Percentiles rank a stretch among this genome's conserved stretches.
Evolutionary conservation across 768 basidiomycete species (phyloP).

Genomic region (Gloeopeniophorella convolvens): DNA sequence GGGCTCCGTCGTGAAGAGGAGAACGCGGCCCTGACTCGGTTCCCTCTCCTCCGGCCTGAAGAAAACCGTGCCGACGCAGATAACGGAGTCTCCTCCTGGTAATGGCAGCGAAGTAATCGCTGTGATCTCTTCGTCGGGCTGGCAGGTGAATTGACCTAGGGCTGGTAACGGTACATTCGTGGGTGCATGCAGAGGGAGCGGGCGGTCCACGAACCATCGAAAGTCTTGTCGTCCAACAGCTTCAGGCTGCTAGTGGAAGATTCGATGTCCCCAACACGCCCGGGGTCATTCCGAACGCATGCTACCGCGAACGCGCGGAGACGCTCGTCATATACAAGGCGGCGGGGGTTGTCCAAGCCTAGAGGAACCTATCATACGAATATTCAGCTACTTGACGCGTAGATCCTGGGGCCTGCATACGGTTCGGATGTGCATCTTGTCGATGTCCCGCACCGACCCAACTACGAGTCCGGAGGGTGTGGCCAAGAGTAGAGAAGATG

Average conservation of each 20-base stretch:
- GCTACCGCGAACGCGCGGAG: conserved; percentile 60
- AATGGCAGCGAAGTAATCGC: conserved; percentile 35
- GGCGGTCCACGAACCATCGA: conserved; percentile 35
- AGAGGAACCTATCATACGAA: conserved; percentile 48
- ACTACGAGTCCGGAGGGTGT: conserved; percentile 50
- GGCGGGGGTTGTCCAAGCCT: conserved; percentile 64
- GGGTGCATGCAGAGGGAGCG: not conserved
- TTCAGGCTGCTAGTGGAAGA: conserved; percentile 50
- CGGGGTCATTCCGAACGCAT: conserved; percentile 48
- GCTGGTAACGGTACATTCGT: conserved; percentile 26
- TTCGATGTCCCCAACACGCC: conserved; percentile 46
- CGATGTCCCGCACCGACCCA: conserved; percentile 58
- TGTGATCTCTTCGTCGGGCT: conserved; percentile 56
- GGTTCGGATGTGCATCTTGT: conserved; percentile 76
- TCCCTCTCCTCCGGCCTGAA: conserved; percentile 26
- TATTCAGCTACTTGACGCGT: conserved; percentile 3
- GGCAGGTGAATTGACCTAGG: conserved; percentile 42
- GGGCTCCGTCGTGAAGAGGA: conserved; percentile 42
- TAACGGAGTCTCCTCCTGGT: conserved; percentile 26
- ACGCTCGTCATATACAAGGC: conserved; percentile 52
- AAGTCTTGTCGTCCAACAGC: conserved; percentile 57
- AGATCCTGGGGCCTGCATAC: conserved; percentile 34
- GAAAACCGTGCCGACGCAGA: conserved; percentile 37
- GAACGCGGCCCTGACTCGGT: conserved; percentile 48
- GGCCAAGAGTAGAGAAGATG: conserved; percentile 52